phyloP scores from a whole-genome alignment of 2,329 filamentous ascomycete genomes.

The Albifimbria verrucaria region DNA sequence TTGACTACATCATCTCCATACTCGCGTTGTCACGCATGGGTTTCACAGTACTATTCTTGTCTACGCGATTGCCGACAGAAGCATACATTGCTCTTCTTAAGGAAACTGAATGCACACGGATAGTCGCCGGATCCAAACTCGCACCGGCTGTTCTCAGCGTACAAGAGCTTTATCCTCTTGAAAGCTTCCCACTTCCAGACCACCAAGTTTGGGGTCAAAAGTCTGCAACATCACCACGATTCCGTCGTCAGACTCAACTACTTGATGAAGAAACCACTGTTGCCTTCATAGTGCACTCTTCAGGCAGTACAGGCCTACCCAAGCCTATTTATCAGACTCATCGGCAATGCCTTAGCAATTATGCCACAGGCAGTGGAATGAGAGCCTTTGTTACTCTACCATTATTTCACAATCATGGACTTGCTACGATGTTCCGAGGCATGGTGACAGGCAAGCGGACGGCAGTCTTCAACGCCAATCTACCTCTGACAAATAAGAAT shows the following conservation, averaged over 20 bases:
- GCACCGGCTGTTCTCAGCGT: conserved; percentile 4
- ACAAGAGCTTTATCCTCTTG: conserved; percentile 8
- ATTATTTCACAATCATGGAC: conserved; percentile 57
- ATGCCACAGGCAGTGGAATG: conserved; percentile 34
- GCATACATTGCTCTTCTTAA: conserved; percentile 12
- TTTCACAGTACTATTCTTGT: conserved; percentile 34
- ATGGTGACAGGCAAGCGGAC: conserved; percentile 48
- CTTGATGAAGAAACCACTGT: conserved; percentile 16
- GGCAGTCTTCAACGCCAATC: conserved; percentile 49
- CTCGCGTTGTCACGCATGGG: conserved; percentile 52
- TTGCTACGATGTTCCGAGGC: conserved; percentile 51
- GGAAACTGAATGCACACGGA: conserved; percentile 10
- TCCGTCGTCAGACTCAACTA: conserved; percentile 10
- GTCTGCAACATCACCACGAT: conserved; percentile 9
- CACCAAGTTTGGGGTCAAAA: conserved; percentile 10
- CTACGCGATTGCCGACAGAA: conserved; percentile 13
- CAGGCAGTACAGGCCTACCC: conserved; percentile 58
- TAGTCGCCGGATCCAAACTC: conserved; percentile 11
- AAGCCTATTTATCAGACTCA: conserved; percentile 62
- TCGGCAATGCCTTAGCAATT: conserved; percentile 45
- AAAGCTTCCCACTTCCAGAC: conserved; percentile 7
- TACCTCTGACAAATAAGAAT: conserved; percentile 51
- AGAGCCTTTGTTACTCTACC: conserved; percentile 53
- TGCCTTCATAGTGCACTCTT: conserved; percentile 32
- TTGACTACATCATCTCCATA: conserved; percentile 51